Evolutionary conservation across 495 filamentous ascomycete genomes (phyloP).

Genomic region (Daldinia loculata): DNA sequence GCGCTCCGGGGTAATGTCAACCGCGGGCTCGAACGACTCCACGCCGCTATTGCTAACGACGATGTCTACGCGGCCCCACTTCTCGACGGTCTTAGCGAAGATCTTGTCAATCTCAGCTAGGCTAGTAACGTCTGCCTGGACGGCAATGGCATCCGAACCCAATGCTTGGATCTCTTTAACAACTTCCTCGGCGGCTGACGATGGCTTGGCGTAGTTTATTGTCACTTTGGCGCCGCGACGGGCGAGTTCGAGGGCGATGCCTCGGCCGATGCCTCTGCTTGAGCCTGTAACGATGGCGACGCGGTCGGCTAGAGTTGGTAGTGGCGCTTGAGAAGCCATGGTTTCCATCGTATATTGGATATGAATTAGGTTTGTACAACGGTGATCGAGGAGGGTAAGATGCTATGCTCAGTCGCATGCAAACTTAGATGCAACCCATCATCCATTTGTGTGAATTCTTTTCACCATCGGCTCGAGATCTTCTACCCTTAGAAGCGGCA

Average conservation of each 20-base stretch:
- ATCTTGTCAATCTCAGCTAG: constrained; percentile 3
- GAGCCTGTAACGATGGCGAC: constrained; percentile 24
- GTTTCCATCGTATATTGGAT: not conserved
- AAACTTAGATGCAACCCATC: not conserved
- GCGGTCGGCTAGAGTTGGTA: constrained; percentile 11
- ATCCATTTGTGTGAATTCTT: not conserved
- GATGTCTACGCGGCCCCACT: constrained; percentile 13
- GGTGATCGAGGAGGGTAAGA: not conserved
- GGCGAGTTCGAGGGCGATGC: constrained; percentile 17
- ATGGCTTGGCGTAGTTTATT: constrained; percentile 15
- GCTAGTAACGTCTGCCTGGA: constrained; percentile 12
- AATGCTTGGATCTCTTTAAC: constrained; percentile 18
- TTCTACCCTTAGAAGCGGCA: not conserved
- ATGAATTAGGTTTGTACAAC: not conserved
- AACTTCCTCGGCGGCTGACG: not conserved
- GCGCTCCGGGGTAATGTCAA: constrained; percentile 15
- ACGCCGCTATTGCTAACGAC: constrained; percentile 26
- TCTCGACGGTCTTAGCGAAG: constrained; percentile 19
- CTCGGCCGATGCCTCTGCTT: constrained; percentile 18
- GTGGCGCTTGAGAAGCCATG: constrained; percentile 6
- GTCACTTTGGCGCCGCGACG: constrained; percentile 20
- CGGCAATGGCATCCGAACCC: constrained; percentile 13
- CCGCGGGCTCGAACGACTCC: constrained; percentile 20
- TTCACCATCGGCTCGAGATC: not conserved
- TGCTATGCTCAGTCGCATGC: not conserved